Evolutionary conservation across 108 stramenopile species (phyloP), one percentile per base, ranked within the genome.

Genomic region (Ochromonas danica): DNA sequence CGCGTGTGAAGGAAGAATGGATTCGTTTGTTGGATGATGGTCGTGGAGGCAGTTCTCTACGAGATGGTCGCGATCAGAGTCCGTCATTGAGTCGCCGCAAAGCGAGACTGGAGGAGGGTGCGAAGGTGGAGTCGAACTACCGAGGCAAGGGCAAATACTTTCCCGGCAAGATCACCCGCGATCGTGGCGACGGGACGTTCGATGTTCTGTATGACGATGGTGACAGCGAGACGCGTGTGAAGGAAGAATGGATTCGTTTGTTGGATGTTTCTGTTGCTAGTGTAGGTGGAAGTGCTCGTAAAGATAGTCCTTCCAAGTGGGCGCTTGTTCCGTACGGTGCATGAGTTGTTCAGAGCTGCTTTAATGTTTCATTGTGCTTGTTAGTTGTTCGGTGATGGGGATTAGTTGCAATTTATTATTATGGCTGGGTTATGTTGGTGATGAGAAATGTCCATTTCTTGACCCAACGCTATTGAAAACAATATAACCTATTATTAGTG

Each of bases 91-190:
- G 51, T 57, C 33, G 14, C 31, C 27, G 63, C 35, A 28, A 36
- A 36, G 27, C 63, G 17, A 3, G 63, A 36, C 35, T 67, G 17
- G 41, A 22, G 63, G 62, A 65, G 45, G 85, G 85, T 0, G 81
- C 77, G 31, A 42, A 60, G 22, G 84, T 86, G 33, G 84, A 86
- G 62, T 83, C 84, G 1, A 61, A 78, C 33, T 83, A 39, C 31
- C 27, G 75, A 6, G 86, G 82, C 3, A 39, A 80, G 0, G 43
- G 33, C 1, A 78, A 82, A 38, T 86, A 42, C 70, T 86, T 71
- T 31, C 25, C 42, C 14, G 85, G 84, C 1, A 71, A 61, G 28
- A 83, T 86, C 40, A 40, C 6, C 0, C 67, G 78, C 0, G 81
- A 70, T 33, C 51, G 80, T 35, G 36, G 57, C 1, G 85, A 86